Evolutionary conservation across 495 filamentous ascomycete species (phyloP).

Genomic region (Emericellopsis terricola): DNA sequence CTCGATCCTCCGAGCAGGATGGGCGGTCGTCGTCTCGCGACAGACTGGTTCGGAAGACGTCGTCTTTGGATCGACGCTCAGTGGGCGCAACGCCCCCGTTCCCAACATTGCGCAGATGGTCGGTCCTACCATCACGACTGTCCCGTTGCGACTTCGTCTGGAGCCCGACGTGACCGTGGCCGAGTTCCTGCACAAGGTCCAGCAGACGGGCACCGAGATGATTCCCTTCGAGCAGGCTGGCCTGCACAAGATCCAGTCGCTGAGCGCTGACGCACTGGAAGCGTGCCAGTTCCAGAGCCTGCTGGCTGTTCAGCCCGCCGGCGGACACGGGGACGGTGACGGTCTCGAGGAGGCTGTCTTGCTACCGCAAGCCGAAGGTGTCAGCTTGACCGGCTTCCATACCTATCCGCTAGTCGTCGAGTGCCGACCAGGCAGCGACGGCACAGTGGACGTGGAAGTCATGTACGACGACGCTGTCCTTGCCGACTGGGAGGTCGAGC

Average conservation of each 20-base stretch:
- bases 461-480: constrained; percentile 3
- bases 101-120: constrained; percentile 18
- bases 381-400: no score
- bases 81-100: constrained; percentile 22
- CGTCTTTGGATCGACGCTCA: constrained; percentile 22
- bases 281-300: no score
- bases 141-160: constrained; percentile 27
- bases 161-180: not conserved
- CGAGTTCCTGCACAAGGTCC: not conserved
- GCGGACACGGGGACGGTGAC: no score
- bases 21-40: constrained; percentile 22
- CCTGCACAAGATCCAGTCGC: not conserved
- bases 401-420: not conserved
- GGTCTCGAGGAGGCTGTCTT: no score
- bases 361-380: no score
- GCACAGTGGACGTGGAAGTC: constrained; percentile 5
- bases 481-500: constrained; percentile 3
- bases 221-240: not conserved
- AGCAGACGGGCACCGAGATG: not conserved
- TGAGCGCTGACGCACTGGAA: no score
- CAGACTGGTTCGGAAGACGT: constrained; percentile 12
- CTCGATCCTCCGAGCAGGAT: constrained; percentile 33
- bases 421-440: not conserved
- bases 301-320: no score
- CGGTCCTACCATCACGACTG: constrained; percentile 34